These are phyloP conservation scores for Hibiscus tridactylites DNA, from an alignment of 345 rosid genomes.

Conservation along the genomic window DNA sequence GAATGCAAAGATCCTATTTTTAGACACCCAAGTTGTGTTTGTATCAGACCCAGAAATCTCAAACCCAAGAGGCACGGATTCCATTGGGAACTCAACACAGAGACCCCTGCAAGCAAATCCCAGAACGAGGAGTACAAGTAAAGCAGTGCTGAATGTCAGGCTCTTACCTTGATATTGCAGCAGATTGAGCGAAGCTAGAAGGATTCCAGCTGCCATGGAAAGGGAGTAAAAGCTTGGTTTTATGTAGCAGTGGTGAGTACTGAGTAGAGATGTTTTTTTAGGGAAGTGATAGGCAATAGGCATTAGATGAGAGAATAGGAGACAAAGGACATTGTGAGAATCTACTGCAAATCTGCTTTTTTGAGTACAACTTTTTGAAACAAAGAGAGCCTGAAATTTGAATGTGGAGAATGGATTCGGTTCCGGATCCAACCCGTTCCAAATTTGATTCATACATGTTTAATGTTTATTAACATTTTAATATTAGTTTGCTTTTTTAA, in stretches of 20 bases:
- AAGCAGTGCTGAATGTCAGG: slow-evolving; percentile 2
- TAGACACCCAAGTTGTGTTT: slow-evolving; percentile 27
- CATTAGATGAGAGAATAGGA: no score
- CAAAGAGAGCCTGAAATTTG: slow-evolving; percentile 7
- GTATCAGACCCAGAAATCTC: slow-evolving; percentile 31
- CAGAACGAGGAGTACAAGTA: slow-evolving; percentile 20
- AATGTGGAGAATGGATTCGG: slow-evolving; percentile 6
- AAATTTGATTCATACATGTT: no score
- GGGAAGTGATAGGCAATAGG: no score
- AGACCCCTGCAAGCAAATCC: slow-evolving; percentile 16
- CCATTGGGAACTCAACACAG: slow-evolving; percentile 22
- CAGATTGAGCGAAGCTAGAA: not conserved
- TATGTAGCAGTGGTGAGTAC: not conserved
- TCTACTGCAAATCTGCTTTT: not conserved
- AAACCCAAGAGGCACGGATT: slow-evolving; percentile 31
- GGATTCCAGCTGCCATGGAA: not conserved
- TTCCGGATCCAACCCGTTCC: no score
- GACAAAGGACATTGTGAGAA: no score
- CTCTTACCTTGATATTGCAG: not conserved
- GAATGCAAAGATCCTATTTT: slow-evolving; percentile 33
- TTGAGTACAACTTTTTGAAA: slow-evolving; percentile 8
- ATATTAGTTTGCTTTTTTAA: no score
- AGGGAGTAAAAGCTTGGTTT: not conserved
- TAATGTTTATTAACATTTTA: no score
- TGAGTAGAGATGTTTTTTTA: not conserved